These are phyloP conservation scores for Rickenella mellea DNA, from an alignment of 768 basidiomycete species.

Conservation along the genomic window DNA sequence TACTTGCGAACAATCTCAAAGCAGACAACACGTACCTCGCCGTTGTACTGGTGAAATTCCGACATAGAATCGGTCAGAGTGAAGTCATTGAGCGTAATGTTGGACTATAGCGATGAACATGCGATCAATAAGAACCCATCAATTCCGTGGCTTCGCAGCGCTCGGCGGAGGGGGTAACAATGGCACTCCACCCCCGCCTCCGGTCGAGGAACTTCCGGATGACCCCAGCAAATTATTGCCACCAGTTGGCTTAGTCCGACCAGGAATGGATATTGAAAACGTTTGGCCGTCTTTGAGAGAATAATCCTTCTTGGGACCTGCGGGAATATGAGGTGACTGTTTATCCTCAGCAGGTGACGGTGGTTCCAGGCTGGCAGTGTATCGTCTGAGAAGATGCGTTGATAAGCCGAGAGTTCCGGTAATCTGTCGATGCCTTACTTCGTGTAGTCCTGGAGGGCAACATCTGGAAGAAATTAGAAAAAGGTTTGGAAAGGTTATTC, in stretches of 20 bases:
- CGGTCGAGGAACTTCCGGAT: slow-evolving; percentile 10
- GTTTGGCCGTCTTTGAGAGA: slow-evolving; percentile 92
- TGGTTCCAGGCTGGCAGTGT: slow-evolving; percentile 53
- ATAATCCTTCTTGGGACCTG: slow-evolving; percentile 87
- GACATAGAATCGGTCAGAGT: no score
- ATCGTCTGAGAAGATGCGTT: slow-evolving; percentile 35
- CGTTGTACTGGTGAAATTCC: no score
- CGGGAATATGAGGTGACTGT: slow-evolving; percentile 58
- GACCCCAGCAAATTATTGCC: slow-evolving; percentile 30
- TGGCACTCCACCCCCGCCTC: slow-evolving; percentile 38
- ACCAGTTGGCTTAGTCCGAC: slow-evolving; percentile 43
- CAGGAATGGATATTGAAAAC: slow-evolving; percentile 85
- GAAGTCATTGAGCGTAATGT: slow-evolving; percentile 2
- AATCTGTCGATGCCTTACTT: slow-evolving; percentile 38
- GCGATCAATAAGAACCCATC: slow-evolving; percentile 13
- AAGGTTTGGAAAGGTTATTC: neutral
- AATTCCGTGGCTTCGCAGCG: slow-evolving; percentile 37
- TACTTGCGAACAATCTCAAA: no score
- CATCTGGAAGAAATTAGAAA: slow-evolving; percentile 38
- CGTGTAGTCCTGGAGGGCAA: slow-evolving; percentile 78
- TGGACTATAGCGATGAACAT: slow-evolving; percentile 1
- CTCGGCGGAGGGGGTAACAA: slow-evolving; percentile 81
- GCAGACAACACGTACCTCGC: no score
- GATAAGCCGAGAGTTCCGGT: slow-evolving; percentile 2
- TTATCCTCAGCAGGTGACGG: slow-evolving; percentile 29